phyloP scores from a whole-genome alignment of 139 green algal species.

The Chlorella sp. region DNA sequence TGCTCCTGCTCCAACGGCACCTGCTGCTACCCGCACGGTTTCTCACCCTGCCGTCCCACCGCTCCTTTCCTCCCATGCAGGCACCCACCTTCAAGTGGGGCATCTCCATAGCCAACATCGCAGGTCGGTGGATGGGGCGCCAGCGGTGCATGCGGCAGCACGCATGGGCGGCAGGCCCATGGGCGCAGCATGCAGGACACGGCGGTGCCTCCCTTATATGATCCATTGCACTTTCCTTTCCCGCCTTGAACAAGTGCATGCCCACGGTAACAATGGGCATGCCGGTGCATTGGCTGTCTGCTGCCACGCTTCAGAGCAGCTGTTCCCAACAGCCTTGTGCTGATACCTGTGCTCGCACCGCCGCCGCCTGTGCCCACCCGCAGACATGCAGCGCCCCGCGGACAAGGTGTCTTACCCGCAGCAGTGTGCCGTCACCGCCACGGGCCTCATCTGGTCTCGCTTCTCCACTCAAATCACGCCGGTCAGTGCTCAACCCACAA shows the following conservation, averaged over 20 bases:
- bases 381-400: constrained; percentile 76
- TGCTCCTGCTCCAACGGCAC: no score
- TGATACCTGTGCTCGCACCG: no score
- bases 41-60: not conserved
- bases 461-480: constrained; percentile 90
- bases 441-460: constrained; percentile 92
- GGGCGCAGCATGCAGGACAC: not conserved
- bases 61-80: not conserved
- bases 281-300: not conserved
- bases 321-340: not conserved
- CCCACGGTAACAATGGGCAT: not conserved
- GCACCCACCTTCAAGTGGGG: constrained; percentile 99
- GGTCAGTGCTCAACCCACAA: constrained; percentile 50
- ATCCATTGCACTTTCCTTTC: not conserved
- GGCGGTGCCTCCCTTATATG: no score
- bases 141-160: not conserved
- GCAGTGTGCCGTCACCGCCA: constrained; percentile 89
- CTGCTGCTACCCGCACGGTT: no score
- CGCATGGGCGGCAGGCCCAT: not conserved
- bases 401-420: constrained; percentile 94
- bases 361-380: not conserved
- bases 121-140: constrained; percentile 68
- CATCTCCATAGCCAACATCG: constrained; percentile 96
- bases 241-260: not conserved
- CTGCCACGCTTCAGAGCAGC: not conserved